Evolutionary conservation across 345 rosid species (phyloP).

Genomic region (Tarenaya hassleriana): DNA sequence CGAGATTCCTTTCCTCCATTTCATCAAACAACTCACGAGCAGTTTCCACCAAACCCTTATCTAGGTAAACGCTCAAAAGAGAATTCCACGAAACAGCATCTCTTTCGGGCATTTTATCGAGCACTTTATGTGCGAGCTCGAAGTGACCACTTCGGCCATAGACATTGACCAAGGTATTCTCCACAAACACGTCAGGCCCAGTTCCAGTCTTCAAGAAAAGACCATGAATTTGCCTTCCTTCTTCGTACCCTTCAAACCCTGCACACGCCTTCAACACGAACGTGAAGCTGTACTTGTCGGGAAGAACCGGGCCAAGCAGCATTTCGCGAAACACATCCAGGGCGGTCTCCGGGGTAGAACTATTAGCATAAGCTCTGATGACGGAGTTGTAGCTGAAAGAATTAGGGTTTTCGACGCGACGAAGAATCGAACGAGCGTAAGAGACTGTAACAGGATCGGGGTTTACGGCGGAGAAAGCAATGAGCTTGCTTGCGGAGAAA

Average conservation of each 20-base stretch:
- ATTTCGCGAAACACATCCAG: constrained; percentile 29
- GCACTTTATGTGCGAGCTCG: constrained; percentile 31
- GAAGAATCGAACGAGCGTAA: constrained; percentile 39
- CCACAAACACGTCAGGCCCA: constrained; percentile 31
- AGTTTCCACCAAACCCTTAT: constrained; percentile 26
- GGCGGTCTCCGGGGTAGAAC: constrained; percentile 26
- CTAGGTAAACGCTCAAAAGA: constrained; percentile 37
- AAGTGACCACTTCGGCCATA: constrained; percentile 29
- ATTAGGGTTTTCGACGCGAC: constrained; percentile 29
- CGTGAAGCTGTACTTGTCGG: constrained; percentile 43
- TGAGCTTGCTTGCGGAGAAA: constrained; percentile 38
- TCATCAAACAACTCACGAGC: constrained; percentile 39
- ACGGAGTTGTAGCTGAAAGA: constrained; percentile 37
- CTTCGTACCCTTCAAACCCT: constrained; percentile 31
- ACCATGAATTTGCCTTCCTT: constrained; percentile 42
- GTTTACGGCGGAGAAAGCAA: constrained; percentile 30
- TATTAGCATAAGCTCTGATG: constrained; percentile 43
- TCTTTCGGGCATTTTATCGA: constrained; percentile 39
- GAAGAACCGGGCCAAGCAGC: constrained; percentile 30
- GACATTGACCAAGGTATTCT: constrained; percentile 36
- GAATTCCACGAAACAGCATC: constrained; percentile 46
- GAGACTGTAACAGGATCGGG: constrained; percentile 37
- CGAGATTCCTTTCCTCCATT: constrained; percentile 39
- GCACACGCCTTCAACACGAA: constrained; percentile 43
- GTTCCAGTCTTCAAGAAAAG: constrained; percentile 29